Base-by-base conservation (phyloP, 352 stramenopile genomes). In the Saprolegnia diclina region DNA sequence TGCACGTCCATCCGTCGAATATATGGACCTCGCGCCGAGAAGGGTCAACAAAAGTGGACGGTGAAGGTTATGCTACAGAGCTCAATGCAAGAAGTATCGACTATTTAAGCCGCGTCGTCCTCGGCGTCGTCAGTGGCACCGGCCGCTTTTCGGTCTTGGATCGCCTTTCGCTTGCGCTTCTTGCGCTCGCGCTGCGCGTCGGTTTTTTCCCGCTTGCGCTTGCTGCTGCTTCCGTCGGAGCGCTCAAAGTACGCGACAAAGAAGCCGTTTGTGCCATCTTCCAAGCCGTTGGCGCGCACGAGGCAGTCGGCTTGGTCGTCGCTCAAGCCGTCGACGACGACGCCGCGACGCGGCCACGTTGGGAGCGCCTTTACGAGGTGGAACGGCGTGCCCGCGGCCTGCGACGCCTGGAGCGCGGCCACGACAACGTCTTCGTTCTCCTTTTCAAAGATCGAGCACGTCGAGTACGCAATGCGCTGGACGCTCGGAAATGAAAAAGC, bases 231-330 rank as follows among this genome's bases (percentile, higher is more conserved):
- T 2, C 72, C 77, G 16, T 73, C 70, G n/a, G 71, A 42, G 0
- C 94, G 83, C 68, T 97, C 90, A 76, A 99, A 98, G 76, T 97
- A 97, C 42, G 90, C 86, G 9, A 99, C 94, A 73, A 99, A 99
- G 76, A 99, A 99, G 19, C 95, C 95, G 76, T 98, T 98, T 1
- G 94, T 98, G 55, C 83, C 88, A 77, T 98, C 92, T 63, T 98
- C 91, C 38, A 94, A 78, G 1, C 87, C 83, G 75, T 98, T 88
- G 14, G 90, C 92, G 32, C 96, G 82, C 56, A 98, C 91, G 11
- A 99, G 74, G 71, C 80, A 83, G 21, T 85, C 75, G 10, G 88
- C 79, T 46, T 98, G 76, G 11, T 85, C 76, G 4, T 69, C 67
- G 1, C 73, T 81, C 19, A 97, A 73, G 4, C 84, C 84, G 18